Base-by-base conservation (phyloP, 306 rosid genomes). In the Glycyrrhiza uralensis region DNA sequence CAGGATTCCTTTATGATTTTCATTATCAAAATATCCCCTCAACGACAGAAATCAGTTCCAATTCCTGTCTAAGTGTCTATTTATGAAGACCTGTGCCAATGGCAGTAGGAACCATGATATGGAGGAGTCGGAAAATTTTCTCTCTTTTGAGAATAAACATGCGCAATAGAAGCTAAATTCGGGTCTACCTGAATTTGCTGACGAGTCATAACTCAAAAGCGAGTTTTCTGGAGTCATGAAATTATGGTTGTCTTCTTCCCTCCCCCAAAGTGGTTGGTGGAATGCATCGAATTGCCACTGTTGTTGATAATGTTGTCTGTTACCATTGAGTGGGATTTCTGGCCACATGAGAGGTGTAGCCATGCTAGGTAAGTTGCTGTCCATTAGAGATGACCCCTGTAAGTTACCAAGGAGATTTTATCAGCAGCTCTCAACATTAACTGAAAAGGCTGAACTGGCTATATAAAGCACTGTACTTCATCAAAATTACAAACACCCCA, bases 171-270 rank as follows among this genome's bases (percentile, higher is more conserved):
- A 60, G 42, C 47, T 28, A 7, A 17, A 76, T 56, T 47, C 39
- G 20, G 42, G 11, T 49, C 24, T 79, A 93, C 98, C 98, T 90
- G 98, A 93, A 72, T 87, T 93, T 57, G 86, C 93, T 0, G 92
- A 86, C 8, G 91, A 90, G 79, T 83, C 90, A 11, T 88, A 87
- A 75, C 85, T 86, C 82, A 89, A 74, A 66, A 85, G 86, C 38
- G 94, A 87, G 80, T 88, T 84, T 81, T 89, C 98, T 3, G 93
- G 85, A 66, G 89, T 78, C 73, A 85, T 74, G 75, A 87, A 86
- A 65, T 73, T 81, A 46, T 80, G 92, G 71, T 78, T 93, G 54
- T 80, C 90, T 79, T 87, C 97, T 62, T 87, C 97, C 80, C 92
- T 82, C 39, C 83, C 90, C 96, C 89, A 89, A 64, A 67, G 57